Base-by-base conservation (phyloP, 208 protist species). In the Acanthamoeba lugdunensis region DNA sequence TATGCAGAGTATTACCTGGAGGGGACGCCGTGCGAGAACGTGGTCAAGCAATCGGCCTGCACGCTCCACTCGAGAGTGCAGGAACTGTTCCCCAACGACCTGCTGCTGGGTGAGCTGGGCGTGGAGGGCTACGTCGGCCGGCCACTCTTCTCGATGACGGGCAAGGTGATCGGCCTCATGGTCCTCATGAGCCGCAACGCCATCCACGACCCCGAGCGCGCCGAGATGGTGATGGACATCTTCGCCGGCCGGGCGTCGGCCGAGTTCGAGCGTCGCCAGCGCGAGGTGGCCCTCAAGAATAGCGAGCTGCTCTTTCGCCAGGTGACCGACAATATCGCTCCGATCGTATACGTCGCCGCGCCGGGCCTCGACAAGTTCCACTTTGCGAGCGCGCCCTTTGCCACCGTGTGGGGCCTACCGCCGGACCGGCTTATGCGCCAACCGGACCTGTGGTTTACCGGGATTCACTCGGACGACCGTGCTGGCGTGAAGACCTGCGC, bases 231-330 rank as follows among this genome's bases (percentile, higher is more conserved):
- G 84, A 75, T 90, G 84, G 45, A 73, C 58, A 90, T 90, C 63
- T 90, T 90, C n/a, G 84, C 84, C 37, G 58, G 21, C 16, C 48
- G 84, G 4, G 84, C 84, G 41, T 90, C 84, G 30, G 84, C 84
- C 63, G 84, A 90, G 84, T 73, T 90, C 33, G 84, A 90, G 84
- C 84, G 84, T 0, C 54, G 84, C 28, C 84, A 90, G 28, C 84
- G 71, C 63, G 84, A 90, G 54, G 23, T 75, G 84, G 63, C 8
- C 14, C 48, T 90, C 25, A 90, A 90, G 84, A 90, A 90, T 54
- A 90, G 84, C 84, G 84, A 90, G 54, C n/a, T 73, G 33, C 84
- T 90, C 45, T 90, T 90, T 41, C 54, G 84, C 21, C 84, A 90
- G 58, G 84, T 90, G 13, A 73, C 84, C 25, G 84, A 90, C 54